Base-by-base conservation (phyloP, 2,329 filamentous ascomycete genomes). In the Hirsutella minnesotensis region DNA sequence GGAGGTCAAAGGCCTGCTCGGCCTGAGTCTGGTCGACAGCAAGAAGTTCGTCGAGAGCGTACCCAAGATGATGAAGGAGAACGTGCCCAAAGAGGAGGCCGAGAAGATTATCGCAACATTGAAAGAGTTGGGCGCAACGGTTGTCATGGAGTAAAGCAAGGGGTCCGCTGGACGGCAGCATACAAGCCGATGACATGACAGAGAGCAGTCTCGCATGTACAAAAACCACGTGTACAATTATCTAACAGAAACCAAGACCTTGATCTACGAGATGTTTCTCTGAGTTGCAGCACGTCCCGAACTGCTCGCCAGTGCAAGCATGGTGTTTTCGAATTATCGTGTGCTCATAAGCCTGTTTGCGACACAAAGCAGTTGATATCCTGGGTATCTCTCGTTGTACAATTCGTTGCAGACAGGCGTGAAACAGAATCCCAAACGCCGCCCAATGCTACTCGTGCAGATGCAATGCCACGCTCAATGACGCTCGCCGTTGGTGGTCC, bases 11-110 rank as follows among this genome's bases (percentile, higher is more conserved):
- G 81, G 79, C 59, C 75, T 98, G 79, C 73, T 99, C 47, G 92
- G 92, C 36, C 69, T 98, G 61, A 94, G 86, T 63, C 76, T 99
- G 71, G 94, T 99, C 54, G 92, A 99, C 68, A 94, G 86, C 70
- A 99, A 99, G 83, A 99, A 99, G 75, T 99, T 99, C 59, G 92
- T 98, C 52, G 92, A 99, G 76, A 87, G 86, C 61, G 89, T 86
- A 54, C 92, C 92, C 51, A 99, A 99, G 83, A 72, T 86, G 66
- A 86, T 99, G 86, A 96, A 96, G 81, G 92, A 99, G 70, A 89
- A 85, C 41, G 88, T 98, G 53, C 85, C 90, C 50, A 99, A 98
- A 79, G 92, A 99, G 60, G 94, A 99, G 65, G 88, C 87, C 8
- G 90, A 96, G 77, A 98, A 98, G 82, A 95, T 98, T 59, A 79